A percentile compares a stretch with the other conserved stretches of the same genome.
Evolutionary conservation across 768 basidiomycete genomes (phyloP).

Genomic region (Termitomyces sp.): DNA sequence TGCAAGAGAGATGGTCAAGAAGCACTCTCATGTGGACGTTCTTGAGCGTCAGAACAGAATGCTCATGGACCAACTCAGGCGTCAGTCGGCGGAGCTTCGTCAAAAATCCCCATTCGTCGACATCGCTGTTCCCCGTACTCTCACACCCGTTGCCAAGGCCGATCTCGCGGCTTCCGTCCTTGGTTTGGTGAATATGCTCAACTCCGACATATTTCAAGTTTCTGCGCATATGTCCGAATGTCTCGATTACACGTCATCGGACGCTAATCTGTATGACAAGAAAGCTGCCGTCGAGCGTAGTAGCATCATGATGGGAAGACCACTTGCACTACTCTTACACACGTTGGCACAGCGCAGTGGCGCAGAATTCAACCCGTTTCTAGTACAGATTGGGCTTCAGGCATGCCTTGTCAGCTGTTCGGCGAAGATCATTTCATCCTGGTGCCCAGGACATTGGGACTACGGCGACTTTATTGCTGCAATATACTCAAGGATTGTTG

Average conservation of each 20-base stretch:
- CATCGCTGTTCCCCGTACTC: not conserved
- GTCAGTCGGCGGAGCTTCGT: constrained; percentile 25
- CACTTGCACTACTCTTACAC: not conserved
- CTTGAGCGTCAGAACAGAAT: constrained; percentile 26
- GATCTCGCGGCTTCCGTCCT: constrained; percentile 11
- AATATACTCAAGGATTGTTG: constrained; percentile 30
- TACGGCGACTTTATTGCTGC: constrained; percentile 32
- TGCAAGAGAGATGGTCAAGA: constrained; percentile 3
- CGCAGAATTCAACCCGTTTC: not conserved
- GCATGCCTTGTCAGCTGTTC: constrained; percentile 33
- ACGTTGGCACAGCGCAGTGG: not conserved
- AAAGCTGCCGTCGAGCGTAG: not conserved
- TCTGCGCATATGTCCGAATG: constrained; percentile 35
- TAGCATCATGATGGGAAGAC: not conserved
- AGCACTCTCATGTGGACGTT: constrained; percentile 16
- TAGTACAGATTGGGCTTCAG: constrained; percentile 1
- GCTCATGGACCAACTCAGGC: constrained; percentile 27
- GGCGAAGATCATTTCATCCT: constrained; percentile 33
- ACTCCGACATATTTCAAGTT: constrained; percentile 35
- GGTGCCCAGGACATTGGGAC: constrained; percentile 39
- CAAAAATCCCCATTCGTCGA: constrained; percentile 3
- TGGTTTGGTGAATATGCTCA: constrained; percentile 23
- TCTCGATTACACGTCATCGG: not conserved
- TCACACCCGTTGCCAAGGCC: not conserved
- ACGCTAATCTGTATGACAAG: not conserved